Percentiles rank a stretch among this genome's conserved stretches.
These are phyloP conservation scores for Sphaceloma murrayae DNA, from an alignment of 2,329 filamentous ascomycete species.

Conservation along the genomic window DNA sequence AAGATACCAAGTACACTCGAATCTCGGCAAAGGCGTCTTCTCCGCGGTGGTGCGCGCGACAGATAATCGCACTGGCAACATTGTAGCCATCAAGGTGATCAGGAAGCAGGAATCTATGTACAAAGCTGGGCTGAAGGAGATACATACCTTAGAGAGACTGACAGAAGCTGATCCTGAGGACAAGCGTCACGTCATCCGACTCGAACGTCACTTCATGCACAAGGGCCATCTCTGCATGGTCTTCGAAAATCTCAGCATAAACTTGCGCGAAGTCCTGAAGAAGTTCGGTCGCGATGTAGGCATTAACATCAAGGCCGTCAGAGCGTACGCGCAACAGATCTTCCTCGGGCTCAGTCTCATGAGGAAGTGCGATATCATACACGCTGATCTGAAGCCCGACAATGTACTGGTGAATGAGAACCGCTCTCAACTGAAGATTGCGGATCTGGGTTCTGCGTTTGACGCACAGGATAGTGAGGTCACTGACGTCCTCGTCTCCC, in stretches of 20 bases:
- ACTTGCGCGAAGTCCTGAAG: constrained; percentile 85
- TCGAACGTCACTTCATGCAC: constrained; percentile 83
- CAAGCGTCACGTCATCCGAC: constrained; percentile 82
- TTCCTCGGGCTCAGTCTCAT: constrained; percentile 82
- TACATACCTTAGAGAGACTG: constrained; percentile 82
- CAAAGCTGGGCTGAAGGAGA: constrained; percentile 89
- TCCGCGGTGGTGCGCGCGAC: constrained; percentile 86
- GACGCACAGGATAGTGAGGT: constrained; percentile 84
- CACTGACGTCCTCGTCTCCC: constrained; percentile 88
- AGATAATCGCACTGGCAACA: constrained; percentile 55
- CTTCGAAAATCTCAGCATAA: constrained; percentile 88
- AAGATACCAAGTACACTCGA: constrained; percentile 80
- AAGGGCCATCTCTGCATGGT: constrained; percentile 93
- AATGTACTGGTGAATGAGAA: constrained; percentile 86
- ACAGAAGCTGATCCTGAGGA: constrained; percentile 77
- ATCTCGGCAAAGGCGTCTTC: constrained; percentile 89
- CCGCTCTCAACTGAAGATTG: constrained; percentile 81
- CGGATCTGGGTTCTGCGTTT: constrained; percentile 92
- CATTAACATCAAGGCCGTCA: constrained; percentile 78
- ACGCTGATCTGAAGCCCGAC: constrained; percentile 95
- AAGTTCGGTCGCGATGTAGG: constrained; percentile 93
- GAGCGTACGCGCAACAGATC: constrained; percentile 86
- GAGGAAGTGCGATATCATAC: constrained; percentile 84
- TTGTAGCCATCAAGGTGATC: constrained; percentile 95
- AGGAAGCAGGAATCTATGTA: constrained; percentile 90